Base-by-base conservation (phyloP, 2,329 filamentous ascomycete species). In the Falciphora oryzae region DNA sequence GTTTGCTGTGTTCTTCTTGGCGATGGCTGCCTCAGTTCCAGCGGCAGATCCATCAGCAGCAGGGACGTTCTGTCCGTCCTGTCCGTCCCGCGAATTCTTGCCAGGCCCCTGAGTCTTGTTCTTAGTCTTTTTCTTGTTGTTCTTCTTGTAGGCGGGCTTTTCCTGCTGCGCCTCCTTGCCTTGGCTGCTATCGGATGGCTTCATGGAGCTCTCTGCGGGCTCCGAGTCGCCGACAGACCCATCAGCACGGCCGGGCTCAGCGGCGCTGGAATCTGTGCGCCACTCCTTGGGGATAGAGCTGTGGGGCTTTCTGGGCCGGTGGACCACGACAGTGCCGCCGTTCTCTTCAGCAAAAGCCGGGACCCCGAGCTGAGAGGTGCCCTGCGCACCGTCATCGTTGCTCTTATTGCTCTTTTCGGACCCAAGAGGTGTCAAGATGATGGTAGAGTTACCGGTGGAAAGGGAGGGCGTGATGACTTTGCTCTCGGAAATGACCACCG, bases 41-140 rank as follows among this genome's bases (percentile, higher is more conserved):
- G 27, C 38, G 14, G 38, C 16, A 22, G 16, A 14, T 4, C 38
- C 16, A 22, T n/a, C 25, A 5, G n/a, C 13, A 11, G 57, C 22
- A 13, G 22, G 13, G 22, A 31, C 18, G 25, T 27, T 18, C 38
- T 63, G 25, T 16, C 14, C 60, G 13, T 27, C 32, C 38, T n/a
- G 35, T 62, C 18, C 38, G 8, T 8, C 32, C n/a, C 27, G 59
- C 1, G 31, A 18, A n/a, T 56, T 29, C 10, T 29, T 62, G 38
- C 27, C 60, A 7, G 18, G 38, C 27, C 10, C 44, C 60, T 29
- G 13, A 28, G 22, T 10, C 29, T 61, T 59, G 25, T 66, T 66
- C 32, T 62, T 65, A 29, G 22, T 38, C 32, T 68, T 66, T 6
- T 63, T 65, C 25, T 65, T 68, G 25, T 58, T 65, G n/a, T 63